Evolutionary conservation across 1,284 basidiomycete species (phyloP), one percentile per base, ranked within the genome.

Genomic region (Fereydounia khargensis): DNA sequence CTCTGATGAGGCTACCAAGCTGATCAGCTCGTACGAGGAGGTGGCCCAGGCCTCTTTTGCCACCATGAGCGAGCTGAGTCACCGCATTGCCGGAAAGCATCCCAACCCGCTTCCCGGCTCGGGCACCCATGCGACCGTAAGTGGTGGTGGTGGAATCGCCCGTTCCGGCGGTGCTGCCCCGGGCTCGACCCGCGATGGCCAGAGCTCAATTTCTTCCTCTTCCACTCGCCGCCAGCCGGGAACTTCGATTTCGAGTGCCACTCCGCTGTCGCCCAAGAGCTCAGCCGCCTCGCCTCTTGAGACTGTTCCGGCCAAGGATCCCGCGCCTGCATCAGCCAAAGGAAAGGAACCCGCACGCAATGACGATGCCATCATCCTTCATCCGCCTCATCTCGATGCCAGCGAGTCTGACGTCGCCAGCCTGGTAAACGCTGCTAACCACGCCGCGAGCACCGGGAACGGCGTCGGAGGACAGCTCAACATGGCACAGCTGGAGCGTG

Each of bases 61-160:
- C 59, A 85, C 86, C 72, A 85, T 88, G 83, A 87, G 83, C 75
- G 85, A 87, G 71, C 81, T 86, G 54, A 84, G 84, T 20, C 78
- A 84, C 37, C 80, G 84, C 23, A 82, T 74, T 46, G 54, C 20
- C 14, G 18, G 10, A 11, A 30, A 6, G 6, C 28, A 13, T 11
- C 28, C 28, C 8, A 14, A 14, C 24, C n/a, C n/a, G n/a, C n/a
- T n/a, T n/a, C n/a, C n/a, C n/a, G n/a, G n/a, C n/a, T n/a, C n/a
- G n/a, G n/a, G n/a, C n/a, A n/a, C n/a, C n/a, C n/a, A n/a, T n/a
- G n/a, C n/a, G n/a, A n/a, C n/a, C n/a, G n/a, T n/a, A n/a, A n/a
- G n/a, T n/a, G n/a, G n/a, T n/a, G n/a, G n/a, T n/a, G n/a, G n/a
- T n/a, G n/a, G n/a, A n/a, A n/a, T n/a, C n/a, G n/a, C n/a, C n/a